Base-by-base conservation (phyloP, 2,329 filamentous ascomycete genomes). In the Orbilia quercus region DNA sequence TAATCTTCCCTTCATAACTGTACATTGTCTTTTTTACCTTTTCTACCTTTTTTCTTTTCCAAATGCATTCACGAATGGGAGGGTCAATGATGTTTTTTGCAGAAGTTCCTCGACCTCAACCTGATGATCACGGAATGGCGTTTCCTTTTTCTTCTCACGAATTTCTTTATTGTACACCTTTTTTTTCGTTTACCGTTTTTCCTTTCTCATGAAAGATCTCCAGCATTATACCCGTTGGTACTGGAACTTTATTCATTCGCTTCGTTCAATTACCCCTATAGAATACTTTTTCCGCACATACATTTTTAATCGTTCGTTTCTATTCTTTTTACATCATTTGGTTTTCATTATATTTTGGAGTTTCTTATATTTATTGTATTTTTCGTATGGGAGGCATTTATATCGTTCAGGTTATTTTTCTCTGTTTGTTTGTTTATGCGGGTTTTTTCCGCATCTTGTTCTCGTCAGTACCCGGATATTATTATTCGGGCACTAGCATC, bases 401-500 rank as follows among this genome's bases (percentile, higher is more conserved):
- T 40, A 47, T n/a, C n/a, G n/a, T n/a, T n/a, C n/a, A n/a, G n/a
- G 14, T 45, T 40, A 38, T 11, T 55, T 47, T 71, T 75, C 48
- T 47, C 47, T 38, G 1, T 7, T 34, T 51, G 18, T 51, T 51
- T 31, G 20, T 53, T 60, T 57, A 42, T 44, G 45, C 58, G 34
- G 38, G 54, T 64, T 72, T 40, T 75, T 70, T 42, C 74, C 36
- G 12, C n/a, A 38, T 54, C 50, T 40, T 16, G 50, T 54, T 54
- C 50, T 54, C 50, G 50, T 54, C 50, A 54, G 50, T 54, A 31
- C 7, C 31, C 48, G 48, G 57, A 40, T 69, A 73, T 74, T 70
- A 64, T 40, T 75, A 75, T 74, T 60, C 69, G 78, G 77, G 76
- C 62, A 77, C 75, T 79, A 77, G 76, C 69, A 78, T 77, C 60